Evolutionary conservation across 305 asterid genomes (phyloP).

Genomic region (Lippia alba): DNA sequence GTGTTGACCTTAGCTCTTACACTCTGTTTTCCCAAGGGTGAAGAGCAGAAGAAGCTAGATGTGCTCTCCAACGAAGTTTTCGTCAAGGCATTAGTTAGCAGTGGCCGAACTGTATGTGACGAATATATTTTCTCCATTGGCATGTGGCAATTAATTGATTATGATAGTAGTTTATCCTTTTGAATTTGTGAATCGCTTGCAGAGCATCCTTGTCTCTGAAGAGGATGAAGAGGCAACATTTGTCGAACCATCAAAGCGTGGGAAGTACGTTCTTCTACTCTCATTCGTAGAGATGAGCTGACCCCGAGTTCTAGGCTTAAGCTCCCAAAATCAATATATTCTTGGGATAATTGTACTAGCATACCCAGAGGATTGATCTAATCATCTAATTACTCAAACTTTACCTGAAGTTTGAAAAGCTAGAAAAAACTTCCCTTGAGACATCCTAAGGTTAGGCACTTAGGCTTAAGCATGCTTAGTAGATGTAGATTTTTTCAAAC

Average conservation of each 20-base stretch:
- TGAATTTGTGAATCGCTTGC: constrained; percentile 37
- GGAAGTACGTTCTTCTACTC: constrained; percentile 60
- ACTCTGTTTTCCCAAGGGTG: constrained; percentile 65
- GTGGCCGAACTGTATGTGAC: constrained; percentile 88
- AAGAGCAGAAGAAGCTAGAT: constrained; percentile 96
- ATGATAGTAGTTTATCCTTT: neutral
- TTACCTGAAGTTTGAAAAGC: too few species aligned
- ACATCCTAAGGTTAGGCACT: too few species aligned
- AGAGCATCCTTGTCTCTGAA: constrained; percentile 97
- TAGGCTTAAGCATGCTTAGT: too few species aligned
- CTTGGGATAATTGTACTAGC: too few species aligned
- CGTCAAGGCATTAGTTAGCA: constrained; percentile 88
- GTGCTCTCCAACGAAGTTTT: constrained; percentile 95
- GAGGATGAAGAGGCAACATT: constrained; percentile 94
- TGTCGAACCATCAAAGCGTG: constrained; percentile 83
- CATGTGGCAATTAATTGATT: neutral
- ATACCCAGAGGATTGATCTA: too few species aligned
- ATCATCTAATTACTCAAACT: too few species aligned
- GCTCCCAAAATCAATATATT: neutral
- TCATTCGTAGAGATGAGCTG: neutral
- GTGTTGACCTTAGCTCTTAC: too few species aligned
- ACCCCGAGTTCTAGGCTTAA: neutral
- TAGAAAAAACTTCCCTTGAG: too few species aligned
- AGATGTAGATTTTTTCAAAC: too few species aligned
- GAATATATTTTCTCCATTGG: neutral